Evolutionary conservation across 805 yeast species (phyloP), one percentile per base, ranked within the genome.

Genomic region (Ogataea ganodermae): DNA sequence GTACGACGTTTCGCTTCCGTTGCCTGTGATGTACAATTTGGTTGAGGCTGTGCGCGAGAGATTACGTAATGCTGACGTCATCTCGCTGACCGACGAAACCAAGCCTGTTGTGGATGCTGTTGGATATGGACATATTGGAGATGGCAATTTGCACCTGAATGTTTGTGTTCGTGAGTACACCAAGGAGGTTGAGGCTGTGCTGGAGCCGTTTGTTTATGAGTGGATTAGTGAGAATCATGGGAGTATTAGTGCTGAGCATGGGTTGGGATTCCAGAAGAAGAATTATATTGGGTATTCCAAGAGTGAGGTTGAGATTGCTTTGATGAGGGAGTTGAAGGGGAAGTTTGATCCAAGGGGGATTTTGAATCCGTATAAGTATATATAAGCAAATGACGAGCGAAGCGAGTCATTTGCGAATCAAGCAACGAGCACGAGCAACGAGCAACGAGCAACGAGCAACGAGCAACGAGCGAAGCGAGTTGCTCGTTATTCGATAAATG

Each of bases 101-200:
- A 61, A 63, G 44, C 96, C 97, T 2, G 97, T 88, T 2, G 84
- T 89, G 45, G 85, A 81, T 51, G 96, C 95, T 9, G 83, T 92
- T 55, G 99, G 99, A 0, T 94, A 92, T 61, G 99, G 99, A n/a
- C 99, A 94, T 63, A 79, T 94, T 60, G 99, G 99, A 47, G 99
- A 94, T 65, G 98, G 99, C 44, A 94, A 94, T 69, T 73, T 94
- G 60, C 99, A 94, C 67, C 79, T 94, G 63, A 94, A 94, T 63
- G 95, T 94, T 43, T 85, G 95, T 35, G 96, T 90, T 14, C 80
- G 97, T 67, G 78, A 81, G 60, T 94, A 94, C 69, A 76, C 76
- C 53, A 84, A 87, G 65, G 79, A 76, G 22, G 87, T 94, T 46
- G 98, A 94, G 69, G 71, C 78, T 46, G 80, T 78, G 1, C 75